A percentile compares a stretch with the other conserved stretches of the same genome.
Evolutionary conservation across 768 basidiomycete genomes (phyloP).

Genomic region (Boletus bicolor): DNA sequence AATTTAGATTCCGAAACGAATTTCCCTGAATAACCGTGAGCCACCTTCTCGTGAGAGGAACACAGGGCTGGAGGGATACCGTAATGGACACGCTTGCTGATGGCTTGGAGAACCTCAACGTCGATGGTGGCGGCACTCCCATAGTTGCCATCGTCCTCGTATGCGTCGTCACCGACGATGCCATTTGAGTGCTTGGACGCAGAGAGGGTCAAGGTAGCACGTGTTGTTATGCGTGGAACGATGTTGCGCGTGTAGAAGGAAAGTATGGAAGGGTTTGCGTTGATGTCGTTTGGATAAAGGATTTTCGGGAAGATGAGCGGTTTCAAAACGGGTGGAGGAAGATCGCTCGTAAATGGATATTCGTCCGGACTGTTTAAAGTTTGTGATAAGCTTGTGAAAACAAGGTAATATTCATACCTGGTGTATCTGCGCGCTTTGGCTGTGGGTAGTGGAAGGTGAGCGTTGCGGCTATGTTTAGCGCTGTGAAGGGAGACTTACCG

Average conservation of each 20-base stretch:
- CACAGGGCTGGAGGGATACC: conserved; percentile 50
- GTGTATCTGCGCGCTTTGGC: conserved; percentile 95
- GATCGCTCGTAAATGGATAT: conserved; percentile 84
- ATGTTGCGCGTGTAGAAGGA: conserved; percentile 86
- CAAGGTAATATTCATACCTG: conserved; percentile 50
- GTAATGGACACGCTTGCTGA: conserved; percentile 97
- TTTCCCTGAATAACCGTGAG: conserved; percentile 61
- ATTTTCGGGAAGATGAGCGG: conserved; percentile 72
- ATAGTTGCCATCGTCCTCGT: conserved; percentile 95
- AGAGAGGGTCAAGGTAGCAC: conserved; percentile 64
- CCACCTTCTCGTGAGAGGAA: background rate
- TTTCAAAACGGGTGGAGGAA: conserved; percentile 80
- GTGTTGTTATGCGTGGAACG: conserved; percentile 83
- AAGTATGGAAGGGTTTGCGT: conserved; percentile 83
- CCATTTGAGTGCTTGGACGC: conserved; percentile 64
- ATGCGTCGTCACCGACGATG: conserved; percentile 63
- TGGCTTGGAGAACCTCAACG: conserved; percentile 94
- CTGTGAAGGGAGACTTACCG: conserved; percentile 49
- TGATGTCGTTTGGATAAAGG: conserved; percentile 75
- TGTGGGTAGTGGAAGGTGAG: conserved; percentile 30
- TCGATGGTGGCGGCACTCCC: conserved; percentile 94
- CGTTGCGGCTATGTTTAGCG: conserved; percentile 3
- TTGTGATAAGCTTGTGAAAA: background rate
- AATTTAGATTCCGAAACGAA: conserved; percentile 99
- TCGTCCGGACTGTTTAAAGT: conserved; percentile 81